These are phyloP conservation scores for Combretum micranthum DNA, from an alignment of 345 rosid genomes.

Conservation along the genomic window DNA sequence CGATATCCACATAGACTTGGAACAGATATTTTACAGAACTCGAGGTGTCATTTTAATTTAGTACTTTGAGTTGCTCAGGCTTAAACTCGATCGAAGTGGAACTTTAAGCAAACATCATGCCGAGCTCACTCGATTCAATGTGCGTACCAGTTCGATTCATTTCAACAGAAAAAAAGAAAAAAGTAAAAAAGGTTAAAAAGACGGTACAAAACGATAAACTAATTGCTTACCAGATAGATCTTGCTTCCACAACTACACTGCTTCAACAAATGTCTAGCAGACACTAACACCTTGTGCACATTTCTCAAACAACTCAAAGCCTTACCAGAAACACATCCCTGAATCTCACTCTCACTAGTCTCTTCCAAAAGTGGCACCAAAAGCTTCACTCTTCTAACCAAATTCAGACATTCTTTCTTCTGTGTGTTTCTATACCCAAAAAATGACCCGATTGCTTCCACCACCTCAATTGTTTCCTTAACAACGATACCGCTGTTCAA, in stretches of 20 bases:
- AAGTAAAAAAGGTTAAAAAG: background rate
- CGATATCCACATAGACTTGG: too few relatives aligned
- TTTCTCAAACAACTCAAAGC: slow-evolving; percentile 20
- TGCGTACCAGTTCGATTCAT: too few relatives aligned
- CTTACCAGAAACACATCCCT: slow-evolving; percentile 4
- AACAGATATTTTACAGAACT: too few relatives aligned
- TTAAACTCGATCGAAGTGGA: too few relatives aligned
- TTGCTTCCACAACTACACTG: slow-evolving; percentile 52
- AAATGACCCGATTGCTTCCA: slow-evolving; percentile 36
- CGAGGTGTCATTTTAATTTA: too few relatives aligned
- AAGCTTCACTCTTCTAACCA: slow-evolving; percentile 57
- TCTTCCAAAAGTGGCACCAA: slow-evolving; percentile 51
- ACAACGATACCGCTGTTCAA: slow-evolving; percentile 12
- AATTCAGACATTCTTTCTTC: slow-evolving; percentile 46
- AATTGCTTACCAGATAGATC: slow-evolving; percentile 38
- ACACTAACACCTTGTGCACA: slow-evolving; percentile 34
- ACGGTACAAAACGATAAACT: background rate
- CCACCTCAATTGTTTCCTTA: slow-evolving; percentile 30
- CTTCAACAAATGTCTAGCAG: slow-evolving; percentile 49
- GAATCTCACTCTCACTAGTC: slow-evolving; percentile 34
- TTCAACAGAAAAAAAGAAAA: background rate
- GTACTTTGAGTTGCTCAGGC: too few relatives aligned
- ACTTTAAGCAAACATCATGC: too few relatives aligned
- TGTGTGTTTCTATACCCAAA: slow-evolving; percentile 38
- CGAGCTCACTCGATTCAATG: too few relatives aligned